Conservation (phyloP, 306 rosid species). For the Erythrophleum fordii region DNA sequence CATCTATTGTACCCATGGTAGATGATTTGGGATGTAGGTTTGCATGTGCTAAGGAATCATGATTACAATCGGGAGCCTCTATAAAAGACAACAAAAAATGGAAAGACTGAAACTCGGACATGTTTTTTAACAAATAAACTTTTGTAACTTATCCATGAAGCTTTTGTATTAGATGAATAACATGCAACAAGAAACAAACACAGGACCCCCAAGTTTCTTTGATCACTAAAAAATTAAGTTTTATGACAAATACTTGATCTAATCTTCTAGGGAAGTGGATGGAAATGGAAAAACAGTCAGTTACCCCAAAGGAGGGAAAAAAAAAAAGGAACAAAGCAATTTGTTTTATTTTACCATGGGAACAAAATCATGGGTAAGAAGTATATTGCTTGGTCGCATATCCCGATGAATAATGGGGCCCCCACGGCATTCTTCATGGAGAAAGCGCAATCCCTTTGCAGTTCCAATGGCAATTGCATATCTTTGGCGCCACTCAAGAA, state of each 20-base stretch:
- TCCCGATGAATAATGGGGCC: slow-evolving; percentile 90
- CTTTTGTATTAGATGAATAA: background rate
- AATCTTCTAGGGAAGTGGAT: background rate
- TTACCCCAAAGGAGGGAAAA: too few relatives aligned
- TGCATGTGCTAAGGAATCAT: too few relatives aligned
- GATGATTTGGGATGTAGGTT: too few relatives aligned
- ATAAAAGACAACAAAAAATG: too few relatives aligned
- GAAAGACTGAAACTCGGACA: too few relatives aligned
- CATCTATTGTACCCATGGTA: too few relatives aligned
- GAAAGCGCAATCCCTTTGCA: slow-evolving; percentile 89
- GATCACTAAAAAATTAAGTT: background rate
- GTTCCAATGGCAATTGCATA: slow-evolving; percentile 83
- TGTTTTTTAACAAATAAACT: background rate
- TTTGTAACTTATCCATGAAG: background rate
- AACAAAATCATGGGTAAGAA: slow-evolving; percentile 84
- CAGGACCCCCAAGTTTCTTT: background rate
- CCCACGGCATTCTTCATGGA: slow-evolving; percentile 91
- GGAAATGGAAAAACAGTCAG: background rate
- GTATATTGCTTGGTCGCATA: slow-evolving; percentile 84
- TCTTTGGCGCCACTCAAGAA: slow-evolving; percentile 84
- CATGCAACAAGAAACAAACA: background rate
- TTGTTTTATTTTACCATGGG: slow-evolving; percentile 66
- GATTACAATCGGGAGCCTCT: too few relatives aligned
- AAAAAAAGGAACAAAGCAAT: background rate
- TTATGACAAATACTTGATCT: background rate